A percentile compares a stretch with the other conserved stretches of the same genome.
Evolutionary conservation across 176 grass and related monocot genomes (phyloP).

Genomic region (Puya raimondii): DNA sequence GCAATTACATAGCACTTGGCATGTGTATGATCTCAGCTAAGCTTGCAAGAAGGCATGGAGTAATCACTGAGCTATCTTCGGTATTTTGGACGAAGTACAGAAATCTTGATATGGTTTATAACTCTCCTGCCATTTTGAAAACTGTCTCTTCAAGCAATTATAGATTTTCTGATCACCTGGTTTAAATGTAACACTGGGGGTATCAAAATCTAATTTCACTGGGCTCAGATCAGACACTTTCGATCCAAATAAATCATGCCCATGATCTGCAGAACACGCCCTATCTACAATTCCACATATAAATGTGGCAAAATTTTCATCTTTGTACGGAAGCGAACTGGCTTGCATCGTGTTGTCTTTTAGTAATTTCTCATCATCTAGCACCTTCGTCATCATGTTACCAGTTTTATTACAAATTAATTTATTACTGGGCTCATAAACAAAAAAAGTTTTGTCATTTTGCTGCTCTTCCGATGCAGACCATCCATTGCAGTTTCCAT

Average conservation of each 20-base stretch:
- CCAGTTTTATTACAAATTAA: constrained; percentile 17
- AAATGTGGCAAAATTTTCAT: constrained; percentile 55
- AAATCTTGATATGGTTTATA: constrained; percentile 72
- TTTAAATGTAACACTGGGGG: constrained; percentile 27
- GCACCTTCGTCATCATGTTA: not conserved
- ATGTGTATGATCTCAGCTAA: not conserved
- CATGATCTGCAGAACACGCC: constrained; percentile 28
- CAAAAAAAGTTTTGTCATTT: constrained; percentile 55
- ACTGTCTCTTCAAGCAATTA: constrained; percentile 53
- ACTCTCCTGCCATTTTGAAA: constrained; percentile 63
- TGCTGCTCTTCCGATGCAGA: constrained; percentile 30
- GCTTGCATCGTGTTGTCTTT: constrained; percentile 13
- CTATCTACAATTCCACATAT: constrained; percentile 47
- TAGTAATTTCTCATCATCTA: constrained; percentile 25
- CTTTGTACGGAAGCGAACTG: constrained; percentile 18
- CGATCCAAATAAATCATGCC: constrained; percentile 18
- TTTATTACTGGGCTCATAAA: constrained; percentile 51
- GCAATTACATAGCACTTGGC: too few species aligned
- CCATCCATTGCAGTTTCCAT: constrained; percentile 20
- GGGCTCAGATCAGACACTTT: constrained; percentile 52
- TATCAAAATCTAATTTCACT: constrained; percentile 60
- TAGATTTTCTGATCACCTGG: constrained; percentile 37
- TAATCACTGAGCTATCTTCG: constrained; percentile 25
- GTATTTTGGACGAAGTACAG: constrained; percentile 49
- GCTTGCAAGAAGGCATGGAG: constrained; percentile 5